phyloP scores from a whole-genome alignment of 495 filamentous ascomycete species.

The Xylaria scruposa region DNA sequence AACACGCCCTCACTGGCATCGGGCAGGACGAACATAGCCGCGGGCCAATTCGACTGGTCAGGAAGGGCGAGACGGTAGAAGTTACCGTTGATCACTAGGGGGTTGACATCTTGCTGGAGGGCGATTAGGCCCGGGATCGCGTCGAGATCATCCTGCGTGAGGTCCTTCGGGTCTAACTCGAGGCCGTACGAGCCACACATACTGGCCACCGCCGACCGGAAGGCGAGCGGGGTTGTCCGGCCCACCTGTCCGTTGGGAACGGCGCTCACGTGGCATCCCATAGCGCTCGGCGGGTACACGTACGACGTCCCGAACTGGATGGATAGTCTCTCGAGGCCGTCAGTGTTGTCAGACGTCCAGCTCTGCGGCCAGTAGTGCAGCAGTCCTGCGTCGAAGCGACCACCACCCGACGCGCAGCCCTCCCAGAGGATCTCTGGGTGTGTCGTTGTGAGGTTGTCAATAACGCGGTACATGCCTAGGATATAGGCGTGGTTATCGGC shows the following conservation, averaged over 20 bases:
- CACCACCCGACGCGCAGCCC: slow-evolving; percentile 63
- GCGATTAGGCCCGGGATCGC: slow-evolving; percentile 54
- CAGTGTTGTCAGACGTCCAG: slow-evolving; percentile 65
- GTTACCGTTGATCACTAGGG: slow-evolving; percentile 57
- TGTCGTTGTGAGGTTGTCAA: slow-evolving; percentile 57
- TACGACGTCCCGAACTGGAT: slow-evolving; percentile 64
- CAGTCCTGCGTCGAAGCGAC: slow-evolving; percentile 60
- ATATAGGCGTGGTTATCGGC: slow-evolving; percentile 59
- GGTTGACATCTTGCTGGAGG: slow-evolving; percentile 57
- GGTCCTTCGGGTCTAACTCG: slow-evolving; percentile 56
- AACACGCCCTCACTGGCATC: slow-evolving; percentile 51
- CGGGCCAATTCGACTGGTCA: slow-evolving; percentile 62
- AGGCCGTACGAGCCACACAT: slow-evolving; percentile 65
- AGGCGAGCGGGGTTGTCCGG: slow-evolving; percentile 53
- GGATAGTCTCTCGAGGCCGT: slow-evolving; percentile 57
- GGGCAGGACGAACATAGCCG: slow-evolving; percentile 57
- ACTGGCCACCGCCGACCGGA: slow-evolving; percentile 63
- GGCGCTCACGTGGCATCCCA: slow-evolving; percentile 63
- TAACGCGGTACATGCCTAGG: slow-evolving; percentile 61
- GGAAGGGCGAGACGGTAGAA: slow-evolving; percentile 59
- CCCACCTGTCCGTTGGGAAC: slow-evolving; percentile 60
- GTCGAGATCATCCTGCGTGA: slow-evolving; percentile 51
- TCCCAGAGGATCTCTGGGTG: slow-evolving; percentile 64
- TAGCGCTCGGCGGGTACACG: slow-evolving; percentile 60
- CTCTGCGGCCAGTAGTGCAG: slow-evolving; percentile 64